Base-by-base conservation (phyloP, 106 monocot species). In the Cymbidium sinense region DNA sequence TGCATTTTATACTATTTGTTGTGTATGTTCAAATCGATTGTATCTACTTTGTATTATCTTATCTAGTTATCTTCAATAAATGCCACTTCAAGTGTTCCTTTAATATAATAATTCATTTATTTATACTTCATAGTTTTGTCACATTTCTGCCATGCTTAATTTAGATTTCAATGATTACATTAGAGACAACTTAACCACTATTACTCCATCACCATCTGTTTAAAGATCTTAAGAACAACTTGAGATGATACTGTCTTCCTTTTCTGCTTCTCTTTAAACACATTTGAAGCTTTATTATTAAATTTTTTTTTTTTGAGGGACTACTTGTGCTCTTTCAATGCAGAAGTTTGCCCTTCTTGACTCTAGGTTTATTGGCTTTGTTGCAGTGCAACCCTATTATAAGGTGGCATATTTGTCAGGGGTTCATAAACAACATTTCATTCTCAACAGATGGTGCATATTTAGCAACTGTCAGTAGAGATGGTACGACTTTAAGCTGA, bases 341-440 rank as follows among this genome's bases (percentile, higher is more conserved):
- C 21, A 58, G 58, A 67, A 67, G 15, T 34, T 67, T 67, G n/a
- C 25, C 30, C 2, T 67, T 67, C 25, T 62, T 62, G 61, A 27
- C 67, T 33, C 15, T 12, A 67, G 15, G 12, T 67, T 17, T 67
- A 5, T 17, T 67, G 67, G 30, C 12, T 67, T 33, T 74, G 27
- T 75, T 90, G 77, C 90, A 99, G 98, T 88, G 86, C 85, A 96
- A 99, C 80, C 98, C 98, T 11, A 73, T 87, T 79, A 88, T 90
- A 31, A 90, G 98, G 82, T 99, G 98, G 98, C 98, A 99, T 84
- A 84, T 99, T 72, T 95, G 88, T 79, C 90, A 92, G 81, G 92
- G 98, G 80, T 83, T 92, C 70, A 90, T 99, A 83, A 99, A 92
- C 79, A 82, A 84, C 41, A 92, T 99, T 82, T 92, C 94, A 17